Percentiles rank a stretch among this genome's conserved stretches.
Conservation (phyloP, 2,329 filamentous ascomycete genomes). For the Hypoxylon sp. region DNA sequence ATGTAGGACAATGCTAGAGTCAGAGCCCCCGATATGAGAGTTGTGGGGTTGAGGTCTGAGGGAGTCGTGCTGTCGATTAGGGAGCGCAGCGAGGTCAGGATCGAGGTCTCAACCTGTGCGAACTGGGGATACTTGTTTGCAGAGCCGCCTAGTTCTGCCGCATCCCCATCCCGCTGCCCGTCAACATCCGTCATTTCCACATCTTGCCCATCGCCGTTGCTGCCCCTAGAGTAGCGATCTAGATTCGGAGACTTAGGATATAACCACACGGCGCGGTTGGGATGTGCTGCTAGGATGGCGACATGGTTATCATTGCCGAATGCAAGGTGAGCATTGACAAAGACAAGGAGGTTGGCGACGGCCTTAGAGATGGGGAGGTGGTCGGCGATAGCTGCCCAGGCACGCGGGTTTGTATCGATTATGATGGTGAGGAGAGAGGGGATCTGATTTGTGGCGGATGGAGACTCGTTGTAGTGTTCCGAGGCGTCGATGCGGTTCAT, state of each 20-base stretch:
- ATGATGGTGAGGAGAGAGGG: slow-evolving; percentile 92
- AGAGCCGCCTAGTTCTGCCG: slow-evolving; percentile 54
- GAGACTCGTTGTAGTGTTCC: slow-evolving; percentile 71
- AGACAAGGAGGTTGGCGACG: slow-evolving; percentile 90
- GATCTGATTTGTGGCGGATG: slow-evolving; percentile 64
- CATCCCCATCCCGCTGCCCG: slow-evolving; percentile 45
- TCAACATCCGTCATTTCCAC: slow-evolving; percentile 69
- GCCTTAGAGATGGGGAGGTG: slow-evolving; percentile 86
- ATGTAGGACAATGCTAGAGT: slow-evolving; percentile 92
- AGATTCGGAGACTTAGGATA: slow-evolving; percentile 73
- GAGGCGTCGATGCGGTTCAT: slow-evolving; percentile 73
- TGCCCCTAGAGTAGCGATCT: slow-evolving; percentile 49
- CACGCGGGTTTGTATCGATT: slow-evolving; percentile 95
- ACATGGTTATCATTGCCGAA: slow-evolving; percentile 95
- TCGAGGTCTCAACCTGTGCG: slow-evolving; percentile 84
- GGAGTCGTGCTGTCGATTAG: slow-evolving; percentile 79
- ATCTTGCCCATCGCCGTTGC: slow-evolving; percentile 63
- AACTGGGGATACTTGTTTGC: slow-evolving; percentile 97
- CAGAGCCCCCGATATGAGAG: slow-evolving; percentile 90
- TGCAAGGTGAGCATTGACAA: slow-evolving; percentile 95
- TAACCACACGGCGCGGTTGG: slow-evolving; percentile 88
- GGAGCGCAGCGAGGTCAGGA: slow-evolving; percentile 80
- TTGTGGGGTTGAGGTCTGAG: slow-evolving; percentile 77
- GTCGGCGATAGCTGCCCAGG: slow-evolving; percentile 84
- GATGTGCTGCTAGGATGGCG: slow-evolving; percentile 90